Base-by-base conservation (phyloP, 2,329 filamentous ascomycete species). In the Tympanopsis confertula region DNA sequence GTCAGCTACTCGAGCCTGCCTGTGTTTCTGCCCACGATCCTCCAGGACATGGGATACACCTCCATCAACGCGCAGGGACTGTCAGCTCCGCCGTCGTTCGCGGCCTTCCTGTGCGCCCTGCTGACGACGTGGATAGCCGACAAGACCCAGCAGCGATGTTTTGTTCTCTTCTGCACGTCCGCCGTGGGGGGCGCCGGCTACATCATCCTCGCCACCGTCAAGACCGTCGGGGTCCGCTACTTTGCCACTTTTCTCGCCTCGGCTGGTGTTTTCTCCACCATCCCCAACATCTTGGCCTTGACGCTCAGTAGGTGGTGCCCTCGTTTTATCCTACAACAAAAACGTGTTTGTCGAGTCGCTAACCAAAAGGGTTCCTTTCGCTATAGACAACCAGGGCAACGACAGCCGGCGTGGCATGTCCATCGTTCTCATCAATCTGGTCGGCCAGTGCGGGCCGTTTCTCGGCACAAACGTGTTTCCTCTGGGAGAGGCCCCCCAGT, bases 391-490 rank as follows among this genome's bases (percentile, higher is more conserved):
- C 22, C 50, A 53, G 29, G 50, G 49, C 13, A 49, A 46, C 24
- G 49, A 51, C 35, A 41, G 43, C 4, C 40, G 46, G 37, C 48
- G 49, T 24, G 50, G 50, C 5, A 44, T 46, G 42, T 45, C 43
- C 14, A 46, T 53, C 19, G 47, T 50, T n/a, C 42, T 53, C 35
- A 47, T 51, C 41, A 50, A 51, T 40, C 15, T 48, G 2, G 29
- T 53, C 17, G 50, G 50, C 15, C 50, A 53, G 19, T 50, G 46
- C 19, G 50, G 50, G 13, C 47, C 50, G 2, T 48, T 53, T 18
- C 33, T 52, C 7, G 49, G 49, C 17, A 50, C 42, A 18, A 50
- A 46, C 7, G 36, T 52, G 30, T 52, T 49, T 14, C 44, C 47
- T 7, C 41, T 44, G 2, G 39, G 15, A 0, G 28, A 49, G 7